Percentiles rank a stretch among this genome's conserved stretches.
Conservation (phyloP, 352 stramenopile species). For the Blastocystis sp. region DNA sequence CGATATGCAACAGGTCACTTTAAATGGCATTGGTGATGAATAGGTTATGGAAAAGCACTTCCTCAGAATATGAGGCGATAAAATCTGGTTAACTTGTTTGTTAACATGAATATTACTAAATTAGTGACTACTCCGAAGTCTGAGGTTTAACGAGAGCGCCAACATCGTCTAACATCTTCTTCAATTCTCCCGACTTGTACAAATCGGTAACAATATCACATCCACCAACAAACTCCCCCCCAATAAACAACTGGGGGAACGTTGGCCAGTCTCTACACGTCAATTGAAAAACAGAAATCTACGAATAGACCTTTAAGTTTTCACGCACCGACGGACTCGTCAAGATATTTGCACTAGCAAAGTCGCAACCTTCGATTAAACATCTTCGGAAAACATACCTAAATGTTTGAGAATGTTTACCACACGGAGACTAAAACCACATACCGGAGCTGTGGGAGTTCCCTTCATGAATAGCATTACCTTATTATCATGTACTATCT, state of each 20-base stretch:
- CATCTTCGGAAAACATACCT: background rate
- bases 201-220: slow-evolving; percentile 86
- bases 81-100: slow-evolving; percentile 13
- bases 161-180: slow-evolving; percentile 76
- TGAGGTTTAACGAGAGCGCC: slow-evolving; percentile 29
- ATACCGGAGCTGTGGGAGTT: slow-evolving; percentile 81
- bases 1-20: background rate
- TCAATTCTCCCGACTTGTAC: slow-evolving; percentile 83
- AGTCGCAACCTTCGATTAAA: slow-evolving; percentile 76
- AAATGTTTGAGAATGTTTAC: slow-evolving; percentile 79
- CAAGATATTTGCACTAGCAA: slow-evolving; percentile 85
- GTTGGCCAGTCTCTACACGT: slow-evolving; percentile 81
- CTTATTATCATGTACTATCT: slow-evolving; percentile 72
- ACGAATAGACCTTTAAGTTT: slow-evolving; percentile 86
- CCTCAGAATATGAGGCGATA: slow-evolving; percentile 63
- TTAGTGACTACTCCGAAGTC: background rate
- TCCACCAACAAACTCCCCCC: slow-evolving; percentile 83
- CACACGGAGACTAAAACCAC: slow-evolving; percentile 84
- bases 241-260: slow-evolving; percentile 85
- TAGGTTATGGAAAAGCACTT: slow-evolving; percentile 28
- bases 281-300: slow-evolving; percentile 70
- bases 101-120: background rate
- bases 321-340: slow-evolving; percentile 84
- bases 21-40: too few species aligned
- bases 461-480: slow-evolving; percentile 88